phyloP scores from a whole-genome alignment of 441 rosid species.

The Syzygium malaccense region DNA sequence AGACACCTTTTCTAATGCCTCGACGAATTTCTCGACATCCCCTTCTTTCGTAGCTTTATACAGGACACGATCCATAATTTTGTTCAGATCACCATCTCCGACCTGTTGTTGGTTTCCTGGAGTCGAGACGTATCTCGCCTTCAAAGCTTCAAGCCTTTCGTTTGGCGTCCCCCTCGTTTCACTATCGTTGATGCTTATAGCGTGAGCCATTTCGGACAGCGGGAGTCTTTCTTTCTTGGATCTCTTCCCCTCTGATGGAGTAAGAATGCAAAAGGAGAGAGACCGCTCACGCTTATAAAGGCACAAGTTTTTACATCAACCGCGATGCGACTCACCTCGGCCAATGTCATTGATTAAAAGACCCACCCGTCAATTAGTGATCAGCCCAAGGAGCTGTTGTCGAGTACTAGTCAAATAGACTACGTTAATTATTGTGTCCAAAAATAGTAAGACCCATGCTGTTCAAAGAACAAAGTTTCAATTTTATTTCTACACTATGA shows the following conservation, averaged over 20 bases:
- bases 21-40: fast-evolving
- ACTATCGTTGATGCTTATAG: fast-evolving
- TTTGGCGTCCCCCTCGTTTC: fast-evolving
- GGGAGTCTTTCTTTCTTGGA: too few species aligned
- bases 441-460: neutral
- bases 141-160: neutral
- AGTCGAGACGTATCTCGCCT: neutral
- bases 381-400: too few species aligned
- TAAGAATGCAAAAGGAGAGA: too few species aligned
- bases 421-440: too few species aligned
- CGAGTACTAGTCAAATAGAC: too few species aligned
- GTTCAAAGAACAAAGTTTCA: neutral
- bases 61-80: neutral
- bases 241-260: too few species aligned
- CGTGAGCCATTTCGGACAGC: neutral
- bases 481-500: neutral
- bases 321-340: too few species aligned
- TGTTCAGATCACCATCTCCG: fast-evolving
- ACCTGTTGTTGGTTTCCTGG: fast-evolving
- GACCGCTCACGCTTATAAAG: too few species aligned
- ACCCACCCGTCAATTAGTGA: too few species aligned
- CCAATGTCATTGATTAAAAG: too few species aligned
- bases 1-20: neutral
- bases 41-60: neutral
- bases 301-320: too few species aligned